Conservation (phyloP, 192 early-diverging fungal genomes). For the Diversispora epigaea region DNA sequence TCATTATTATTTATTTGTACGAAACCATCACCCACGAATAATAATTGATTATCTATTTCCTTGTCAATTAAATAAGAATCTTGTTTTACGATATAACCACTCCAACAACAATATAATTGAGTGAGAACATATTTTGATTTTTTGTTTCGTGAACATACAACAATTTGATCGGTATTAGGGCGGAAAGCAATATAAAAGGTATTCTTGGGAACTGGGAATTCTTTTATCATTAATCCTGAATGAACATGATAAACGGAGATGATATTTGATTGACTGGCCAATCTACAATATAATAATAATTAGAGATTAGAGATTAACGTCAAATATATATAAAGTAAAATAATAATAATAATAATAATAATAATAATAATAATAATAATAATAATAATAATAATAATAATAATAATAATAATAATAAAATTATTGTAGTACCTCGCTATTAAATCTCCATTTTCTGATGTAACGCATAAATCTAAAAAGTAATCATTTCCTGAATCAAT, state of each 20-base stretch:
- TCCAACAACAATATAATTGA: conserved; percentile 17
- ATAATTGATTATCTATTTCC: not conserved
- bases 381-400: too few species aligned
- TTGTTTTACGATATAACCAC: not conserved
- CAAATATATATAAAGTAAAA: too few species aligned
- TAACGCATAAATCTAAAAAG: not conserved
- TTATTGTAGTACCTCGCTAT: conserved; percentile 8
- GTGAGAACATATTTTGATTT: not conserved
- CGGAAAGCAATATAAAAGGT: conserved; percentile 1
- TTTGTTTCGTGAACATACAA: not conserved
- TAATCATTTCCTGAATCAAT: not conserved
- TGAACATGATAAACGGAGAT: not conserved
- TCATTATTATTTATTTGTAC: not conserved
- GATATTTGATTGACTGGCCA: too few species aligned
- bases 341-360: too few species aligned
- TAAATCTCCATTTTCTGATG: not conserved
- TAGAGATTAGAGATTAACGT: too few species aligned
- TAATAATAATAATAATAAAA: not conserved
- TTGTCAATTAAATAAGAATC: not conserved
- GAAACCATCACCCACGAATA: not conserved
- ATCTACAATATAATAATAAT: too few species aligned
- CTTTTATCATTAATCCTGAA: not conserved
- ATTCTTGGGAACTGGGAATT: not conserved
- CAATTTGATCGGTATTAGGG: not conserved
- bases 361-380: too few species aligned